Percentiles rank a stretch among this genome's conserved stretches.
Evolutionary conservation across 768 basidiomycete genomes (phyloP).

Genomic region (Boletus pseudo-olivaceus): DNA sequence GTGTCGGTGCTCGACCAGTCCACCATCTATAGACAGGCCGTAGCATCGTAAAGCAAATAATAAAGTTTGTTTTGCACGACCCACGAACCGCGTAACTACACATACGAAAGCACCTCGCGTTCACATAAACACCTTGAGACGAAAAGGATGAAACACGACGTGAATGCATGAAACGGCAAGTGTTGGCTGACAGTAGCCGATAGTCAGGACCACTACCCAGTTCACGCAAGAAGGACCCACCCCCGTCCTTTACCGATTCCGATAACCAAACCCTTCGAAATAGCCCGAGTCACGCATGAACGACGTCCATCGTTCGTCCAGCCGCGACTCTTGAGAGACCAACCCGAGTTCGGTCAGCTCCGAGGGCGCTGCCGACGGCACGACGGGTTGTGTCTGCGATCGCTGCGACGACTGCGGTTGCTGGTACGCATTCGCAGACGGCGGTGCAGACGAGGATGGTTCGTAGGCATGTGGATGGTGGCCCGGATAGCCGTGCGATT

Average conservation of each 20-base stretch:
- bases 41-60: too few relatives aligned
- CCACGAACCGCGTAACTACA: neutral
- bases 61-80: neutral
- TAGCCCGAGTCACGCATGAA: slow-evolving; percentile 59
- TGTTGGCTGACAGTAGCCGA: too few relatives aligned
- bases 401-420: slow-evolving; percentile 3
- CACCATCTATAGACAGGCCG: neutral
- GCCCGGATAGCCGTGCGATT: slow-evolving; percentile 5
- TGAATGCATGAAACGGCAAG: neutral
- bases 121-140: neutral
- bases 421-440: neutral
- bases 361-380: slow-evolving; percentile 23
- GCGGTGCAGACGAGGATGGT: slow-evolving; percentile 1
- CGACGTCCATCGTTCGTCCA: slow-evolving; percentile 58
- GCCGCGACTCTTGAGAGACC: slow-evolving; percentile 49
- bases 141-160: neutral
- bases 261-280: slow-evolving; percentile 35
- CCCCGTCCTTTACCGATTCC: slow-evolving; percentile 14
- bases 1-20: neutral
- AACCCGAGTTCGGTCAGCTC: slow-evolving; percentile 61
- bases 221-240: neutral
- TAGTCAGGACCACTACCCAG: too few relatives aligned
- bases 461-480: slow-evolving; percentile 22
- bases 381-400: neutral
- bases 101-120: neutral